phyloP scores from a whole-genome alignment of 805 yeast genomes.

The Saccharomyces jurei region DNA sequence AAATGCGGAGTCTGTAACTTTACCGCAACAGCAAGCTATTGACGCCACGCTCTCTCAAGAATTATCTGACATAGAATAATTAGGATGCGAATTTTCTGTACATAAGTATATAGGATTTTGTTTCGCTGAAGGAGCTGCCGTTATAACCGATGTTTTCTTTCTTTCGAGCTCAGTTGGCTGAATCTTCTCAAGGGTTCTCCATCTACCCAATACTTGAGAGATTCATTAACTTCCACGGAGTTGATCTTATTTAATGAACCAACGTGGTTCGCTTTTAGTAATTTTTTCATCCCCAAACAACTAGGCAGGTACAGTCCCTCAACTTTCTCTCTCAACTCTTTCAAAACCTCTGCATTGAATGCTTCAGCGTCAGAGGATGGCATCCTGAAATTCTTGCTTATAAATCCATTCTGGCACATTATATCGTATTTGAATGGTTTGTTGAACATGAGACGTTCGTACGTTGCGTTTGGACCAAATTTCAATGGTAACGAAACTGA shows the following conservation, averaged over 20 bases:
- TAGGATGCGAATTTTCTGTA: neutral
- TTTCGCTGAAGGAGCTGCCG: conserved; percentile 10
- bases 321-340: conserved; percentile 32
- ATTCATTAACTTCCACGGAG: conserved; percentile 59
- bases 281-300: conserved; percentile 36
- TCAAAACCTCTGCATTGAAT: conserved; percentile 38
- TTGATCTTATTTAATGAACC: conserved; percentile 41
- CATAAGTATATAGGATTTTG: neutral
- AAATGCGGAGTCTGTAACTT: conserved; percentile 13
- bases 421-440: conserved; percentile 57
- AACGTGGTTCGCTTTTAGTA: conserved; percentile 28
- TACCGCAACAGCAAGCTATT: neutral
- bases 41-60: neutral
- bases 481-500: conserved; percentile 60
- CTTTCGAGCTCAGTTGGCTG: conserved; percentile 42
- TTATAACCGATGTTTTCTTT: conserved; percentile 38
- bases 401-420: conserved; percentile 47
- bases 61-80: neutral
- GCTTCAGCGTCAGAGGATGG: conserved; percentile 32
- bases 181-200: conserved; percentile 72
- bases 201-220: conserved; percentile 59
- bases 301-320: conserved; percentile 35
- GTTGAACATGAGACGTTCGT: conserved; percentile 65
- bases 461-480: conserved; percentile 63
- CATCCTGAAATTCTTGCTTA: conserved; percentile 48